Percentiles rank a stretch among this genome's conserved stretches.
These are phyloP conservation scores for Cytospora mali DNA, from an alignment of 2,329 filamentous ascomycete species.

Conservation along the genomic window DNA sequence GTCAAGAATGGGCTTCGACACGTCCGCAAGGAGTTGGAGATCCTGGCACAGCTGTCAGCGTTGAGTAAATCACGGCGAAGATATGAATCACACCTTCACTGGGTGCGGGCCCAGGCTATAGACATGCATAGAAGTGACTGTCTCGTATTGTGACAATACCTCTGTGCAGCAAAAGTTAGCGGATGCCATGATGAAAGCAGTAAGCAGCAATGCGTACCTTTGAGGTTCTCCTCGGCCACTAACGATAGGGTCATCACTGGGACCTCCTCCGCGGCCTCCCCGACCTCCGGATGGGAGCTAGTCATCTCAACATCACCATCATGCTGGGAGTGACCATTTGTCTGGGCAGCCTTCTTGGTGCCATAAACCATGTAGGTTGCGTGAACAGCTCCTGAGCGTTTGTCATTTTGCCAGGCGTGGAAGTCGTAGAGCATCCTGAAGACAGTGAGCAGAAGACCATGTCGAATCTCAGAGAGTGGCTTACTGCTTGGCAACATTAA, in stretches of 20 bases:
- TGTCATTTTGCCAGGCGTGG: slow-evolving; percentile 74
- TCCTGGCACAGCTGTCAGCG: slow-evolving; percentile 43
- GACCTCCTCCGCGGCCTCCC: slow-evolving; percentile 52
- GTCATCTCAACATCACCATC: slow-evolving; percentile 71
- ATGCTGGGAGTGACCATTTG: slow-evolving; percentile 36
- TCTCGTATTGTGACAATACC: slow-evolving; percentile 67
- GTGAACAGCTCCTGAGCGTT: slow-evolving; percentile 73
- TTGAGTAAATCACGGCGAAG: background rate
- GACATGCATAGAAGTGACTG: slow-evolving; percentile 79
- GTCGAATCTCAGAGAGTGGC: slow-evolving; percentile 33
- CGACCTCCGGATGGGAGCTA: slow-evolving; percentile 63
- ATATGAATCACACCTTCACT: slow-evolving; percentile 55
- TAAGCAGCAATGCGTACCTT: slow-evolving; percentile 49
- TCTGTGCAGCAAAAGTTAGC: slow-evolving; percentile 49
- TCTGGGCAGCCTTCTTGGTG: slow-evolving; percentile 50
- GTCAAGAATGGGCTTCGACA: slow-evolving; percentile 63
- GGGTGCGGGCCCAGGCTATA: slow-evolving; percentile 79
- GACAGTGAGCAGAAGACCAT: background rate
- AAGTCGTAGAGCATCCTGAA: slow-evolving; percentile 85
- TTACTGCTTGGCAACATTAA: slow-evolving; percentile 87
- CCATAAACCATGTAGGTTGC: slow-evolving; percentile 92
- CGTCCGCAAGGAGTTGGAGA: slow-evolving; percentile 71
- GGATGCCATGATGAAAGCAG: background rate
- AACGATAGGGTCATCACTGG: slow-evolving; percentile 65
- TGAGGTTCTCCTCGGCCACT: slow-evolving; percentile 71